Evolutionary conservation across 495 filamentous ascomycete species (phyloP).

Genomic region (Podospora bellae-mahoneyi): DNA sequence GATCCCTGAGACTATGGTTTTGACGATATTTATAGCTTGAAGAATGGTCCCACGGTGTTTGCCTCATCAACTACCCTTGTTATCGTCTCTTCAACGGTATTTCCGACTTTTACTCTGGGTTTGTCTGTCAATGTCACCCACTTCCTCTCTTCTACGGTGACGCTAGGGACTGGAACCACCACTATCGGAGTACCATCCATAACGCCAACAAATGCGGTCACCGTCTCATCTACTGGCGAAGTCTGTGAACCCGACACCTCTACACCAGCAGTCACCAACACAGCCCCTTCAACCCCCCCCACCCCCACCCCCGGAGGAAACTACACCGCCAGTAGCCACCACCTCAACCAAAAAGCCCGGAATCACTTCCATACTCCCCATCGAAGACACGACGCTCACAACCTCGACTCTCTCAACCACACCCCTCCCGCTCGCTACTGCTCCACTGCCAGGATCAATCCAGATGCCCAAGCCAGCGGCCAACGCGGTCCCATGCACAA

Average conservation of each 20-base stretch:
- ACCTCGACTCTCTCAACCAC: background rate
- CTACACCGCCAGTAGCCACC: no score
- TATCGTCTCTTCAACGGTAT: background rate
- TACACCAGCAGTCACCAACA: background rate
- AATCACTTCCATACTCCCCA: background rate
- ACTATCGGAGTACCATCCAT: background rate
- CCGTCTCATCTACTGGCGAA: background rate
- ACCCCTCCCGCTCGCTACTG: background rate
- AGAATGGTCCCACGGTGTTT: constrained; percentile 40
- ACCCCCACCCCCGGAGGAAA: no score
- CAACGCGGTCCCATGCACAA: background rate
- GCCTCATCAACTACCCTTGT: constrained; percentile 20
- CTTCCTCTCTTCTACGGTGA: background rate
- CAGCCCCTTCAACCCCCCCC: no score
- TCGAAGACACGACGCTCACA: background rate
- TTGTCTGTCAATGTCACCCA: background rate
- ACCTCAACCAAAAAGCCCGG: background rate
- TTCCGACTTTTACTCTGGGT: background rate
- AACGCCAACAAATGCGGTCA: background rate
- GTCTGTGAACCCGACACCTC: background rate
- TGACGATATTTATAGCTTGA: constrained; percentile 15
- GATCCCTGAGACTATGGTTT: background rate
- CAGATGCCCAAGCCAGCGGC: background rate
- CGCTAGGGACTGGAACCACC: background rate
- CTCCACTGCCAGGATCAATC: background rate